Percentiles rank a stretch among this genome's conserved stretches.
phyloP scores from a whole-genome alignment of 371 early-diverging fungal genomes.

The Capillidium heterosporum region DNA sequence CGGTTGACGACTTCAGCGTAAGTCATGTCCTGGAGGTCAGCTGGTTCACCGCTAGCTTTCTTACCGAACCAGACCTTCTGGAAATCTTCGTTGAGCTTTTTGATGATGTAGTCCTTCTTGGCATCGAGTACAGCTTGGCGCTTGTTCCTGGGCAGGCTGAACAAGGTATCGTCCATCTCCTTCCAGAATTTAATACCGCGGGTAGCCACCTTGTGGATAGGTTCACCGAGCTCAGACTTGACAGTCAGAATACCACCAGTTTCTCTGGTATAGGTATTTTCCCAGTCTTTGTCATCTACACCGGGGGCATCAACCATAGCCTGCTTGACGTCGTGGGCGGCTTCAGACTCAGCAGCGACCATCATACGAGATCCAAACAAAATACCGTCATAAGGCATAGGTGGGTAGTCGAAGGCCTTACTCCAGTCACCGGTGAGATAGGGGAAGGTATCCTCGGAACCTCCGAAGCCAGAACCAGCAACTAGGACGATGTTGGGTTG shows the following conservation, averaged over 20 bases:
- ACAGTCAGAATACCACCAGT: conserved; percentile 87
- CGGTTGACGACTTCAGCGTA: conserved; percentile 78
- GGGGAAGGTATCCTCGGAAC: conserved; percentile 75
- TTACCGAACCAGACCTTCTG: conserved; percentile 89
- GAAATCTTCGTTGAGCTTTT: conserved; percentile 77
- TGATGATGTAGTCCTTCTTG: conserved; percentile 84
- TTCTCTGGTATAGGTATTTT: conserved; percentile 77
- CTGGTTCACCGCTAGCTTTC: conserved; percentile 53
- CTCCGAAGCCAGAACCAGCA: conserved; percentile 86
- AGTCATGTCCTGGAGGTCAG: conserved; percentile 79
- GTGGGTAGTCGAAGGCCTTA: conserved; percentile 58
- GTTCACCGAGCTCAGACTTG: conserved; percentile 87
- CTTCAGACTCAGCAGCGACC: conserved; percentile 81
- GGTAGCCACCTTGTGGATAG: conserved; percentile 93
- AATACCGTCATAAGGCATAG: conserved; percentile 95
- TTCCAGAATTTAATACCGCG: conserved; percentile 88
- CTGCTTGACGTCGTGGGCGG: conserved; percentile 71
- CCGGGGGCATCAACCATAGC: conserved; percentile 82
- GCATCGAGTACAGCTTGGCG: conserved; percentile 54
- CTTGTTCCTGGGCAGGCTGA: conserved; percentile 77
- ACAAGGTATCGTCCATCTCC: conserved; percentile 84
- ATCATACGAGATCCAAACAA: conserved; percentile 88
- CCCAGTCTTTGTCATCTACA: conserved; percentile 77
- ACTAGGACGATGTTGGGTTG: conserved; percentile 74
- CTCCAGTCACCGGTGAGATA: conserved; percentile 92